Conservation (phyloP, 2,329 filamentous ascomycete genomes). For the Rhytidhysteron rufulum region DNA sequence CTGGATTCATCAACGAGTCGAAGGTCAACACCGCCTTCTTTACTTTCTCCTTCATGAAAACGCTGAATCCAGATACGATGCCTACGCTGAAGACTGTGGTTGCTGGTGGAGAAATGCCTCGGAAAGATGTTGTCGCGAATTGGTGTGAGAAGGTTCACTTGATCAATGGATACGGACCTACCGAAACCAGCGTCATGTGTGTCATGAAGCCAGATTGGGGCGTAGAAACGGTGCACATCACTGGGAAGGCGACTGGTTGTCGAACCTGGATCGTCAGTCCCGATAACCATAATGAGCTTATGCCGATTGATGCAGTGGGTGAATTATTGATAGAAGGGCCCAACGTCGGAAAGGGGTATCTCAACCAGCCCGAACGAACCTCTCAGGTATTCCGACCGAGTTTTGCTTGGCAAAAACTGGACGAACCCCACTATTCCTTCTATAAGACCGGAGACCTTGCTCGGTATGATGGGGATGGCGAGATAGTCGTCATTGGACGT, state of each 20-base stretch:
- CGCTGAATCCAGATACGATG: conserved; percentile 21
- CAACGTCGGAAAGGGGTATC: conserved; percentile 22
- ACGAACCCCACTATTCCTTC: neutral
- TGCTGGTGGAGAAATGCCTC: neutral
- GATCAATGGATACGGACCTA: neutral
- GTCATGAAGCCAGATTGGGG: too few relatives aligned
- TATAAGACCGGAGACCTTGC: conserved; percentile 10
- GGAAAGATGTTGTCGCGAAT: neutral
- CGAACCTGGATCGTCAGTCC: conserved; percentile 21
- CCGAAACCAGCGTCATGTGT: too few relatives aligned
- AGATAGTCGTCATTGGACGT: conserved; percentile 6
- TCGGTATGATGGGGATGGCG: conserved; percentile 3
- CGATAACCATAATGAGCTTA: conserved; percentile 12
- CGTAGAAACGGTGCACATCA: too few relatives aligned
- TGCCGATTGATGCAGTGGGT: conserved; percentile 17
- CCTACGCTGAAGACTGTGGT: conserved; percentile 10
- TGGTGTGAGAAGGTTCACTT: neutral
- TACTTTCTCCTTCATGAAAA: conserved; percentile 14
- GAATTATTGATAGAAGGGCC: conserved; percentile 56
- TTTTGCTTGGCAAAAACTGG: conserved; percentile 7
- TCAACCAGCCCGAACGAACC: conserved; percentile 12
- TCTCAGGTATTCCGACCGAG: conserved; percentile 14
- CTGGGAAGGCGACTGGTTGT: conserved; percentile 4
- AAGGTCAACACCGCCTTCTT: conserved; percentile 4
- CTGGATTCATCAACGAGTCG: conserved; percentile 11